Evolutionary conservation across 192 early-diverging fungal genomes (phyloP), one percentile per base, ranked within the genome.

Genomic region (Entomortierella beljakovae): DNA sequence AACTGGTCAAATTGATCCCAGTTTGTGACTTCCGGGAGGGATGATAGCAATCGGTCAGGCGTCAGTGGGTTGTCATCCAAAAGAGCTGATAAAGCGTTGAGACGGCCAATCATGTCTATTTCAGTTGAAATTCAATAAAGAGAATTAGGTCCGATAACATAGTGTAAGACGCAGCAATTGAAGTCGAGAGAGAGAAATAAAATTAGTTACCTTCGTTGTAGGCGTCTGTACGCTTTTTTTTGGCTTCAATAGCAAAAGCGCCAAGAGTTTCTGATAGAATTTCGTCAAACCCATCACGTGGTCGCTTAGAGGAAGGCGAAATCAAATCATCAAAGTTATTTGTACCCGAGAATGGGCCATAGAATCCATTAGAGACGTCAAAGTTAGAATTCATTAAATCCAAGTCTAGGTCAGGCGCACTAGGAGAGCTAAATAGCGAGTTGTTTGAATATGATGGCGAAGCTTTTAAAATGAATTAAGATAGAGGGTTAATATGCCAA

Each of bases 1-100:
- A 81, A 58, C 22, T 81, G 70, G 23, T 61, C 65, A 31, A 73
- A 72, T 33, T 81, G 70, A 37, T 64, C 52, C 71, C 66, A 73
- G 26, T 71, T 67, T 11, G 28, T 62, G 20, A 69, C 51, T 2
- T 68, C 71, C 2, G 70, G 67, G 8, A 73, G 55, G 11, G 71
- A 60, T 1, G 57, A 53, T 15, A 69, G 26, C 1, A 73, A 22
- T 18, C 66, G 70, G 38, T 68, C 71, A 11, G 75, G 29, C 26
- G 66, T 65, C 42, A 69, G 46, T 50, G 61, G 54, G 18, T 64
- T 53, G 7, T 29, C 56, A 15, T 81, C 80, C 33, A 73, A 49
- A 33, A 81, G 51, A 13, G 67, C 58, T 6, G 62, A 64, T 6
- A 81, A 33, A 49, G 70, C 70, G 49, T 81, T 63, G 2, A 81